phyloP scores from a whole-genome alignment of 805 yeast species.

The Wickerhamomyces chambardii region DNA sequence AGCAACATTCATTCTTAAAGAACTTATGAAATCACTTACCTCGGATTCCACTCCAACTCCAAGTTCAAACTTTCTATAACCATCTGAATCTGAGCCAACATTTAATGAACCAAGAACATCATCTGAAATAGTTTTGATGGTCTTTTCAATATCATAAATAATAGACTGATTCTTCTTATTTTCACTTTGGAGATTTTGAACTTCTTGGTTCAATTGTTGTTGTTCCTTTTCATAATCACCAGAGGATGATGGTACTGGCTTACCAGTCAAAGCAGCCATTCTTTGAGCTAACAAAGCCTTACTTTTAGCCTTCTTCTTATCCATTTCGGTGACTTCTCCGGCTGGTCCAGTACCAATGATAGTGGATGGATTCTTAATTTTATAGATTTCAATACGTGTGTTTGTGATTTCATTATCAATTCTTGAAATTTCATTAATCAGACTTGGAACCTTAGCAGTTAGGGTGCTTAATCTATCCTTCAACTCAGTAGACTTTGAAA shows the following conservation, averaged over 20 bases:
- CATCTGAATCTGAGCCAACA: slow-evolving; percentile 30
- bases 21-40: slow-evolving; percentile 53
- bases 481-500: slow-evolving; percentile 32
- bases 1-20: slow-evolving; percentile 30
- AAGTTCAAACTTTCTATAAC: slow-evolving; percentile 68
- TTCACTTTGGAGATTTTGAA: slow-evolving; percentile 41
- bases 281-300: slow-evolving; percentile 72
- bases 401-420: slow-evolving; percentile 60
- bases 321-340: slow-evolving; percentile 79
- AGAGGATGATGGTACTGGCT: slow-evolving; percentile 35
- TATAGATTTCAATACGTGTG: slow-evolving; percentile 56
- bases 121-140: slow-evolving; percentile 51
- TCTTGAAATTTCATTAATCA: slow-evolving; percentile 49
- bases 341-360: slow-evolving; percentile 79
- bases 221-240: slow-evolving; percentile 26
- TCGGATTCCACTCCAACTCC: slow-evolving; percentile 71
- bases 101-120: slow-evolving; percentile 26
- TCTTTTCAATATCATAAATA: slow-evolving; percentile 61
- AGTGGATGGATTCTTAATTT: slow-evolving; percentile 57
- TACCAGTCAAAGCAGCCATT: slow-evolving; percentile 91
- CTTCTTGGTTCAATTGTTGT: slow-evolving; percentile 36
- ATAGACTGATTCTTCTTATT: slow-evolving; percentile 47
- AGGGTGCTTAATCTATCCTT: slow-evolving; percentile 15
- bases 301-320: slow-evolving; percentile 69
- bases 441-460: slow-evolving; percentile 42